Evolutionary conservation across 73 alveolate genomes (phyloP).

Genomic region (Chromera velia): DNA sequence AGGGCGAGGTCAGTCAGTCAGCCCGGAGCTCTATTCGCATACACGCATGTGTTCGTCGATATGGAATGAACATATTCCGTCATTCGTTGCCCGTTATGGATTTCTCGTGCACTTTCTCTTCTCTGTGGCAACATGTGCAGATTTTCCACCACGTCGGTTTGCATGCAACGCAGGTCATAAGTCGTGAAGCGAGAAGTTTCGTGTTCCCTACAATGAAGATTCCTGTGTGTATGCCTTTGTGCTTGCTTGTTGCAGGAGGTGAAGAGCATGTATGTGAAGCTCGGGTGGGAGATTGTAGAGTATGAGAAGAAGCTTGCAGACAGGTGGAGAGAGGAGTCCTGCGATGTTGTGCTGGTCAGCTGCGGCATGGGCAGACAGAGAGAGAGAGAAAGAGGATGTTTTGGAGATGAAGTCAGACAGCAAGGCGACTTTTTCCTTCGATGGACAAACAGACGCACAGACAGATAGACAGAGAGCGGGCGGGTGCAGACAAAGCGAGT

Average conservation of each 20-base stretch:
- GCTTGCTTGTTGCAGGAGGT: neutral
- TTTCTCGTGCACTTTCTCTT: no score
- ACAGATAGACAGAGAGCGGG: neutral
- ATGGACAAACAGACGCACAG: neutral
- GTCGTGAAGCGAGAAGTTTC: no score
- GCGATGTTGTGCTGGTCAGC: neutral
- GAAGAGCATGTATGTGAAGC: conserved; percentile 13
- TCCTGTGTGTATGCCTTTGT: neutral
- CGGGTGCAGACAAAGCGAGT: no score
- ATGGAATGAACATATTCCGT: no score
- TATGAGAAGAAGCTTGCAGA: neutral
- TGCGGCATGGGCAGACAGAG: neutral
- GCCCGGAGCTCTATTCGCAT: neutral
- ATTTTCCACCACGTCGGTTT: no score
- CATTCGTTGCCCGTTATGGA: no score
- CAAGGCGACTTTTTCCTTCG: no score
- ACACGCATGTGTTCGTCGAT: neutral
- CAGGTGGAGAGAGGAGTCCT: neutral
- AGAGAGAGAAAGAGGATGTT: neutral
- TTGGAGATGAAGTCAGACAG: no score
- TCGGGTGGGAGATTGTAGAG: conserved; percentile 29
- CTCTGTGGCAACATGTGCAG: no score
- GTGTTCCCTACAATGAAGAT: no score
- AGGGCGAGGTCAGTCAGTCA: neutral
- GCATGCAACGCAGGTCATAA: no score